Evolutionary conservation across 163 green algal species (phyloP).

Genomic region (Trebouxiophyceae sp.): DNA sequence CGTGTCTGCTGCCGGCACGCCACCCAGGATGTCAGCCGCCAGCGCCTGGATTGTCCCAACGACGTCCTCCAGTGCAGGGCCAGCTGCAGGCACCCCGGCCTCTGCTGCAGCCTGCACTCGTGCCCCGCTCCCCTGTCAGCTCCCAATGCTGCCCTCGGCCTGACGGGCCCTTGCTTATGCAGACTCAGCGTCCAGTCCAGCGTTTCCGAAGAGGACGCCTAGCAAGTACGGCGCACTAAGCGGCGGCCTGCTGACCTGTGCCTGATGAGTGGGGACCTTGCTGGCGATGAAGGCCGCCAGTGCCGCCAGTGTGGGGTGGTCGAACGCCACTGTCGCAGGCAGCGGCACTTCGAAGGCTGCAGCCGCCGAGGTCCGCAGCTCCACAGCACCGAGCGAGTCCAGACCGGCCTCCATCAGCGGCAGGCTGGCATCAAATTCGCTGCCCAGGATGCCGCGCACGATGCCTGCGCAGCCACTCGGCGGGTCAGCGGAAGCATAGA

Average conservation of each 20-base stretch:
- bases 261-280: no score
- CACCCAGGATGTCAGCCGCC: slow-evolving; percentile 1
- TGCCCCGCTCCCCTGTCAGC: no score
- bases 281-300: slow-evolving; percentile 17
- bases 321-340: slow-evolving; percentile 67
- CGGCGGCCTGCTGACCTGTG: no score
- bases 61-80: background rate
- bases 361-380: slow-evolving; percentile 15
- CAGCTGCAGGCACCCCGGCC: background rate
- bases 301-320: slow-evolving; percentile 61
- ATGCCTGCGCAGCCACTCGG: background rate
- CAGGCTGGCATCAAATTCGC: background rate
- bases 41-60: background rate
- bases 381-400: slow-evolving; percentile 29
- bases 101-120: no score
- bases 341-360: slow-evolving; percentile 26
- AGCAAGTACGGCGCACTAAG: no score
- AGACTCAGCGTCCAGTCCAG: no score
- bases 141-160: no score
- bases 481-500: no score
- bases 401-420: slow-evolving; percentile 13
- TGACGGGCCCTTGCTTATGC: no score
- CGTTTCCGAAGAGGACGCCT: no score
- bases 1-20: background rate
- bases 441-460: background rate